Evolutionary conservation across 768 basidiomycete genomes (phyloP).

Genomic region (Solioccasus polychromus): DNA sequence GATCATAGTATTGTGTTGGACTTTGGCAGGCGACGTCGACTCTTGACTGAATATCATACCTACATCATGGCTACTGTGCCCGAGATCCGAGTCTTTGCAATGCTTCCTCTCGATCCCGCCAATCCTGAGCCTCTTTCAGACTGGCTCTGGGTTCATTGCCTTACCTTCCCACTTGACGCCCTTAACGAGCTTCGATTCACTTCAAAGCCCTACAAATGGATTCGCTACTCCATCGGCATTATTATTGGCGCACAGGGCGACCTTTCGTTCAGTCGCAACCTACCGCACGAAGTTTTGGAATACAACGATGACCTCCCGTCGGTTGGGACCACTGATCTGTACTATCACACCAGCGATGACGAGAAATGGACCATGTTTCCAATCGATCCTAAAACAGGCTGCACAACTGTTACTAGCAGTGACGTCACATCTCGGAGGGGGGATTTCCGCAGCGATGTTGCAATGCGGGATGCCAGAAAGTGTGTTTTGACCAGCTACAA

Average conservation of each 20-base stretch:
- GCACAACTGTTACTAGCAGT: neutral
- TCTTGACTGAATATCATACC: too few species aligned
- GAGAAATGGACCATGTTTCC: conserved; percentile 2
- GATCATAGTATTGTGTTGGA: too few species aligned
- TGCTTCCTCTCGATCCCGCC: neutral
- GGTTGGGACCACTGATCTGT: neutral
- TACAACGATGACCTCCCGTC: neutral
- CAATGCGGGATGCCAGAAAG: neutral
- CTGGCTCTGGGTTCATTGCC: conserved; percentile 1
- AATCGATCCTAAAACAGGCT: neutral
- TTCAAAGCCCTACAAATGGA: conserved; percentile 3
- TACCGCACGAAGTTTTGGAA: neutral
- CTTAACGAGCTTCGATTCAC: neutral
- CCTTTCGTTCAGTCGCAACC: neutral
- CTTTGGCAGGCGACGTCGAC: too few species aligned
- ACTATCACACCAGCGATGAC: conserved; percentile 1
- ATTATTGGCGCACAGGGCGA: too few species aligned
- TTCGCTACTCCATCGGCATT: conserved; percentile 4
- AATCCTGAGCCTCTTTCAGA: too few species aligned
- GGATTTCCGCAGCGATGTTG: neutral
- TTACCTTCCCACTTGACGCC: neutral
- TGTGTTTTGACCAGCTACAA: neutral
- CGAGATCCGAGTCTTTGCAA: neutral
- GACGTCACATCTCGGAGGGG: neutral
- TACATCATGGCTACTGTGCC: too few species aligned